These are phyloP conservation scores for Phialophora expanda DNA, from an alignment of 2,329 filamentous ascomycete species.

Conservation along the genomic window DNA sequence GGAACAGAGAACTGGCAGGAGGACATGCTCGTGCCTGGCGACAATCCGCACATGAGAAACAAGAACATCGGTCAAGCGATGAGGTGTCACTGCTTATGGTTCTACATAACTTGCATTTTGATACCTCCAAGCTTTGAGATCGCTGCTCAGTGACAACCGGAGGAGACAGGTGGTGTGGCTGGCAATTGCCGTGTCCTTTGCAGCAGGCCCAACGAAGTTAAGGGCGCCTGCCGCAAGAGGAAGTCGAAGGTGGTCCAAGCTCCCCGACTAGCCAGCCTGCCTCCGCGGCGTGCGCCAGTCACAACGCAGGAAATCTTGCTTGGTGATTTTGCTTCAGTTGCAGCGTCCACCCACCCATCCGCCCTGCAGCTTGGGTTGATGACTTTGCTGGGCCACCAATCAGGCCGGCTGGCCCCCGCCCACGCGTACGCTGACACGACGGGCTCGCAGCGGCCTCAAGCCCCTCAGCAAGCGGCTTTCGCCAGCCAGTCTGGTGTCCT, in stretches of 20 bases:
- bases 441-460: neutral
- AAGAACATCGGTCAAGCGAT: neutral
- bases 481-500: neutral
- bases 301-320: neutral
- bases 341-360: neutral
- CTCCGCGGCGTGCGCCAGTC: neutral
- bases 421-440: conserved; percentile 12
- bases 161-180: neutral
- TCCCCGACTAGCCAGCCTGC: neutral
- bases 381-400: conserved; percentile 16
- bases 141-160: neutral
- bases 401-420: conserved; percentile 8
- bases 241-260: conserved; percentile 8
- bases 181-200: neutral
- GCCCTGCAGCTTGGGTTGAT: conserved; percentile 16
- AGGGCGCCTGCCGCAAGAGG: conserved; percentile 17
- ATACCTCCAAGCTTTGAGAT: conserved; percentile 1
- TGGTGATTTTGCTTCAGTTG: conserved; percentile 3
- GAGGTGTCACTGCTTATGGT: neutral
- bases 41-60: neutral
- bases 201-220: neutral
- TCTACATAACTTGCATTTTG: neutral
- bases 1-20: neutral
- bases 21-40: neutral
- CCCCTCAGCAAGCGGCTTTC: neutral